Evolutionary conservation across 2,329 filamentous ascomycete genomes (phyloP).

Genomic region (Fusarium transvaalense): DNA sequence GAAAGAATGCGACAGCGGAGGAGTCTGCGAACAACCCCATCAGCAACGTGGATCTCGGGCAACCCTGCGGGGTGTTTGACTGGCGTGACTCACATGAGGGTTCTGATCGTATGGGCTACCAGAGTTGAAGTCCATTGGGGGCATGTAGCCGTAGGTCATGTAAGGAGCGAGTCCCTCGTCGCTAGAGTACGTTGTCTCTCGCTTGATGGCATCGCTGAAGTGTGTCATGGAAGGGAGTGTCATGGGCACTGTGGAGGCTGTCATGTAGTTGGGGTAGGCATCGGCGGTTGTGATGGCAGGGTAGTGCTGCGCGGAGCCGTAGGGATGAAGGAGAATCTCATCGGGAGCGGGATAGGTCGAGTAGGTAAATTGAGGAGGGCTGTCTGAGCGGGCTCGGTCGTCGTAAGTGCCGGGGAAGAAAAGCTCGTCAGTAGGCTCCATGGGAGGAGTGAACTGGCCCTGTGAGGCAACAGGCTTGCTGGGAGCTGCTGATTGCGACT

Average conservation of each 20-base stretch:
- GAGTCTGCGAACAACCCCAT: conserved; percentile 72
- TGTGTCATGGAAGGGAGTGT: conserved; percentile 75
- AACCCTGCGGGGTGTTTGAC: conserved; percentile 55
- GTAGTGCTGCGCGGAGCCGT: conserved; percentile 67
- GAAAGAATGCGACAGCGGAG: conserved; percentile 80
- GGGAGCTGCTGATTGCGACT: conserved; percentile 47
- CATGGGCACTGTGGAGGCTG: conserved; percentile 64
- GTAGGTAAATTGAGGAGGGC: conserved; percentile 77
- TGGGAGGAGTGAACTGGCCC: conserved; percentile 72
- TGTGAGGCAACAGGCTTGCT: conserved; percentile 59
- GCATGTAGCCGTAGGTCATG: conserved; percentile 75
- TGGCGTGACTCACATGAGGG: conserved; percentile 77
- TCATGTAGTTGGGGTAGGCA: conserved; percentile 68
- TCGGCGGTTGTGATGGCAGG: conserved; percentile 64
- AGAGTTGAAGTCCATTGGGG: conserved; percentile 72
- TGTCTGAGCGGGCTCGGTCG: conserved; percentile 76
- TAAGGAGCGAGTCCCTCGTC: conserved; percentile 74
- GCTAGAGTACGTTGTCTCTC: conserved; percentile 66
- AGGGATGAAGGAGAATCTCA: conserved; percentile 71
- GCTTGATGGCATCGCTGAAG: conserved; percentile 75
- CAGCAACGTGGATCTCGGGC: conserved; percentile 62
- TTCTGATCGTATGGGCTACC: conserved; percentile 74
- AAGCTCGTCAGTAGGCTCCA: conserved; percentile 72
- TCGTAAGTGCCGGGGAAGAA: conserved; percentile 73
- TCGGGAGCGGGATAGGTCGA: conserved; percentile 76